These are phyloP conservation scores for Umbelopsis vinacea DNA, from an alignment of 192 early-diverging fungal genomes.

Conservation along the genomic window DNA sequence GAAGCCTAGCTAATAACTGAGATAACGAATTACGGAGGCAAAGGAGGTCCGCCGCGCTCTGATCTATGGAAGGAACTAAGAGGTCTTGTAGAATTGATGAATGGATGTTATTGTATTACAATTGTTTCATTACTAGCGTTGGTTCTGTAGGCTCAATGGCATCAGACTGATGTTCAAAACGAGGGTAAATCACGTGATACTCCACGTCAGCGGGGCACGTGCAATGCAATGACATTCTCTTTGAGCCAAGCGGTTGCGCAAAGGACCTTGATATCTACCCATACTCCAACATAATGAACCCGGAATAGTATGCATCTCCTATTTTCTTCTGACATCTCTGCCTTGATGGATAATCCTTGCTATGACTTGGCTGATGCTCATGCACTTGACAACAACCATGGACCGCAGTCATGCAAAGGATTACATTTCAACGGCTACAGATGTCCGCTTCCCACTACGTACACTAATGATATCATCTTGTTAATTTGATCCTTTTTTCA, in stretches of 20 bases:
- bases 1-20: no score
- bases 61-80: no score
- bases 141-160: no score
- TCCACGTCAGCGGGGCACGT: slow-evolving; percentile 18
- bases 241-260: neutral
- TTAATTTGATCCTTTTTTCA: slow-evolving; percentile 41
- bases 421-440: neutral
- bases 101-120: no score
- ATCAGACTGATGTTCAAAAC: no score
- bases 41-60: no score
- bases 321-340: neutral
- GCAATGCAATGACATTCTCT: slow-evolving; percentile 11
- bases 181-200: neutral
- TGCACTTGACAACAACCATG: neutral
- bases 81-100: no score
- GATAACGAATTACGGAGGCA: no score
- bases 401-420: neutral
- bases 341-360: no score
- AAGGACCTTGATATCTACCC: slow-evolving; percentile 11
- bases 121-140: no score
- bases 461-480: slow-evolving; percentile 22
- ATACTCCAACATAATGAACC: slow-evolving; percentile 21
- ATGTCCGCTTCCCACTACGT: slow-evolving; percentile 10
- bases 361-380: neutral
- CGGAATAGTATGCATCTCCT: slow-evolving; percentile 12